These are phyloP conservation scores for Babjeviella inositovora DNA, from an alignment of 805 yeast species.

Conservation along the genomic window DNA sequence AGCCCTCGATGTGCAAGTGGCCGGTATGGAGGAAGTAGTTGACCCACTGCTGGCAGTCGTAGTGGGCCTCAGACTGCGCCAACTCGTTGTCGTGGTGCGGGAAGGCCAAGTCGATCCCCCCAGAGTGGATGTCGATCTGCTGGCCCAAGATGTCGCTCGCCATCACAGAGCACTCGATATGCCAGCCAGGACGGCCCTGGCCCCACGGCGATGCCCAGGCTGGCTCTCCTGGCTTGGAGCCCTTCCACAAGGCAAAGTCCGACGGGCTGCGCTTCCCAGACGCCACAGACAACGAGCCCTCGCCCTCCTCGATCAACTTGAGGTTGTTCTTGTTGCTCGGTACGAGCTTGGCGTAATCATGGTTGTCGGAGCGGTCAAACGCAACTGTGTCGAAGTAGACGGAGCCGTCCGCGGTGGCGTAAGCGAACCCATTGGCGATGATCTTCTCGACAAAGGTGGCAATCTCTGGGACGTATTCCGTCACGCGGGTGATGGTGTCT, in stretches of 20 bases:
- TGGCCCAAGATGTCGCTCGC: conserved; percentile 79
- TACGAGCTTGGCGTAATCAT: conserved; percentile 87
- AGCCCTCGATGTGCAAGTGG: conserved; percentile 96
- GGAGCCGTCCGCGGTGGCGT: conserved; percentile 71
- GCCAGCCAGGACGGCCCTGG: conserved; percentile 98
- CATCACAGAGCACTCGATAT: conserved; percentile 98
- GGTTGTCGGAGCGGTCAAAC: conserved; percentile 58
- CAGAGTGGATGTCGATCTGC: conserved; percentile 86
- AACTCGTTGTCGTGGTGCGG: conserved; percentile 98
- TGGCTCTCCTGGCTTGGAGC: conserved; percentile 95
- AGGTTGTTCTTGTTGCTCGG: conserved; percentile 94
- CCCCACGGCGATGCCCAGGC: conserved; percentile 97
- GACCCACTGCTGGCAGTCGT: conserved; percentile 85
- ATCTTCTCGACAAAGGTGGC: conserved; percentile 63
- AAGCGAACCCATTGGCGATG: conserved; percentile 71
- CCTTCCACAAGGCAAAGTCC: conserved; percentile 95
- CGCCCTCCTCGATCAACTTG: conserved; percentile 84
- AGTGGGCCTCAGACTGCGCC: conserved; percentile 93
- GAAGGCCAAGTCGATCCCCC: conserved; percentile 94
- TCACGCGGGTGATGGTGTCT: conserved; percentile 78
- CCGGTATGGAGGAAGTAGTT: conserved; percentile 95
- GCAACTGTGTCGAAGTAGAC: conserved; percentile 88
- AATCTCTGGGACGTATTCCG: conserved; percentile 92
- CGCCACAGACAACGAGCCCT: conserved; percentile 59
- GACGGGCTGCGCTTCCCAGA: conserved; percentile 56